Evolutionary conservation across 495 filamentous ascomycete genomes (phyloP).

Genomic region (Penicillium psychrofluorescens): DNA sequence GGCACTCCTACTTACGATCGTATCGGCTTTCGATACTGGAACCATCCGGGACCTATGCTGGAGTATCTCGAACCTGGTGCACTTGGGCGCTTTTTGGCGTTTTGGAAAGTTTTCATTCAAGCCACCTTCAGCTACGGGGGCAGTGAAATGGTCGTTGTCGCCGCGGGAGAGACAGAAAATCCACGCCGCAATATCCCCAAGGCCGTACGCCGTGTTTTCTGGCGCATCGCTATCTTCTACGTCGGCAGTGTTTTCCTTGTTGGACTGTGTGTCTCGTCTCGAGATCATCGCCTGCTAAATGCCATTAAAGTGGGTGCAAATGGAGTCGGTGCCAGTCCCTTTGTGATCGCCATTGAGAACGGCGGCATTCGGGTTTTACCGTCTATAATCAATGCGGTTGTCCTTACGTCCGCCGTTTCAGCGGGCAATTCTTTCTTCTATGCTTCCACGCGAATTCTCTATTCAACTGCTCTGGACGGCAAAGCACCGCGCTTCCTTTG

Average conservation of each 20-base stretch:
- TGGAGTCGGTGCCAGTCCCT: constrained; percentile 23
- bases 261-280: constrained; percentile 34
- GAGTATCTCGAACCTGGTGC: constrained; percentile 29
- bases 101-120: constrained; percentile 32
- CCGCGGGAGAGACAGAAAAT: constrained; percentile 72
- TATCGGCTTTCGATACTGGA: constrained; percentile 41
- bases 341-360: constrained; percentile 40
- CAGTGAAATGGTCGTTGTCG: constrained; percentile 67
- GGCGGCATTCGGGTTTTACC: constrained; percentile 58
- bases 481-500: constrained; percentile 51
- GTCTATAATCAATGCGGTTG: constrained; percentile 67
- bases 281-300: constrained; percentile 8
- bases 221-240: constrained; percentile 79
- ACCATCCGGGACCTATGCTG: constrained; percentile 39
- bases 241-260: constrained; percentile 44
- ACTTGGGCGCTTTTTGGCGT: constrained; percentile 36
- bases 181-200: constrained; percentile 66
- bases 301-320: constrained; percentile 31
- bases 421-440: constrained; percentile 69
- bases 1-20: constrained; percentile 16
- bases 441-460: constrained; percentile 53
- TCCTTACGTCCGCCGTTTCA: constrained; percentile 57
- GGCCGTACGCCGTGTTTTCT: constrained; percentile 73
- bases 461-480: neutral
- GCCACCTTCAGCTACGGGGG: constrained; percentile 43